Evolutionary conservation across 495 filamentous ascomycete genomes (phyloP).

Genomic region (Glonium stellatum): DNA sequence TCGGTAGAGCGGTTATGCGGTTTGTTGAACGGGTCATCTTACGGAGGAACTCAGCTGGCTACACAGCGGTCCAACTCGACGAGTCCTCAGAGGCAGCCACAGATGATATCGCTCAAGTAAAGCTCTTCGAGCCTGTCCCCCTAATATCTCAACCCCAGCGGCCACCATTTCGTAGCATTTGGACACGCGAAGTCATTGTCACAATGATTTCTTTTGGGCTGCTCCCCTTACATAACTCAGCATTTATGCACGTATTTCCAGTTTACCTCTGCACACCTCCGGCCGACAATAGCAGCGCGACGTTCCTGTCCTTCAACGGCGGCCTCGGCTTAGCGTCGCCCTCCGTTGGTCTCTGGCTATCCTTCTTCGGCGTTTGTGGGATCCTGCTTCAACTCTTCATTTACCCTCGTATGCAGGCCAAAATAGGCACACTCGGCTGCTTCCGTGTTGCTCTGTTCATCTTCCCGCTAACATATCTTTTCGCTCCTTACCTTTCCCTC

Average conservation of each 20-base stretch:
- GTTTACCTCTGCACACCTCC: constrained; percentile 71
- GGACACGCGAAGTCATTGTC: constrained; percentile 64
- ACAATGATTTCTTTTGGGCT: constrained; percentile 69
- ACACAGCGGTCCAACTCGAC: constrained; percentile 16
- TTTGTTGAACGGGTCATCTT: constrained; percentile 31
- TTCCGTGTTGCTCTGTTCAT: constrained; percentile 52
- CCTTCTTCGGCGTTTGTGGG: constrained; percentile 65
- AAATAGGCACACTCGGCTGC: constrained; percentile 63
- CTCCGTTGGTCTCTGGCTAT: constrained; percentile 70
- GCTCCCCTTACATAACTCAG: constrained; percentile 67
- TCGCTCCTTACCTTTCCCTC: constrained; percentile 65
- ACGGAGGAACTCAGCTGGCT: background rate
- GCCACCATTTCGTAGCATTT: constrained; percentile 59
- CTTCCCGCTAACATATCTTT: constrained; percentile 66
- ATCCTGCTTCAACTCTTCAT: constrained; percentile 73
- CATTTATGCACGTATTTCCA: constrained; percentile 55
- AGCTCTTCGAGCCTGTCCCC: constrained; percentile 15
- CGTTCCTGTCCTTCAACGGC: constrained; percentile 58
- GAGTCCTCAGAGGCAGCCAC: constrained; percentile 1
- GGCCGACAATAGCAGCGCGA: constrained; percentile 47
- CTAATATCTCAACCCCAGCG: constrained; percentile 14
- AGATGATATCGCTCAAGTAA: background rate
- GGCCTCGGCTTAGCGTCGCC: constrained; percentile 66
- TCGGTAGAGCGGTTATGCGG: constrained; percentile 41
- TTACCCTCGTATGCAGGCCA: constrained; percentile 63